phyloP scores from a whole-genome alignment of 1,284 basidiomycete genomes.

The Rhodotorula sp. region DNA sequence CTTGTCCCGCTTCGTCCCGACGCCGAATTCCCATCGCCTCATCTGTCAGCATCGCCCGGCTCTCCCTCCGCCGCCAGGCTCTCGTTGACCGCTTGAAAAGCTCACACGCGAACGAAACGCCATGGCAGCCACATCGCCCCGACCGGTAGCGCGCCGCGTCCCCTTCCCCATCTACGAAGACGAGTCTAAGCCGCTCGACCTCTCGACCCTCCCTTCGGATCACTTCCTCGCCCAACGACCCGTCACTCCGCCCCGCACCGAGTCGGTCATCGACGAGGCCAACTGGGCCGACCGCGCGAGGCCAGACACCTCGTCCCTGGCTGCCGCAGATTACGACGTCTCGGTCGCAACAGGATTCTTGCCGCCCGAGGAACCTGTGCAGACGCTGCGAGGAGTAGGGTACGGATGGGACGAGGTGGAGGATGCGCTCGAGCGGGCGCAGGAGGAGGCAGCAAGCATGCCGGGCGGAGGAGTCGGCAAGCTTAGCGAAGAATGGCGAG shows the following conservation, averaged over 20 bases:
- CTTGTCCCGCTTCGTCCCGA: neutral
- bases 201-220: conserved; percentile 18
- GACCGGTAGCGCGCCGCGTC: conserved; percentile 1
- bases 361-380: conserved; percentile 72
- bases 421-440: conserved; percentile 56
- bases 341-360: conserved; percentile 89
- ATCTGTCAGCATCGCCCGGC: neutral
- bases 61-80: neutral
- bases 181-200: neutral
- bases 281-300: conserved; percentile 20
- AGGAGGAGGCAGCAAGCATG: conserved; percentile 35
- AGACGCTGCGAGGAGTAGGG: conserved; percentile 68
- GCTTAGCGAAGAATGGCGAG: conserved; percentile 57
- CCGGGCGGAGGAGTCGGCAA: conserved; percentile 52
- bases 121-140: neutral
- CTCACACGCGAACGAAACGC: neutral
- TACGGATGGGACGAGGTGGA: conserved; percentile 47
- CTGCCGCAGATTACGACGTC: conserved; percentile 91
- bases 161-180: conserved; percentile 28
- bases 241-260: conserved; percentile 17
- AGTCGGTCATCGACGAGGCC: conserved; percentile 8
- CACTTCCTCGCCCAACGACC: conserved; percentile 38
- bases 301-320: conserved; percentile 76
- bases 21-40: too few relatives aligned
- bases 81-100: neutral